Percentiles rank a stretch among this genome's conserved stretches.
phyloP scores from a whole-genome alignment of 73 alveolate species.

The Durusdinium trenchii region DNA sequence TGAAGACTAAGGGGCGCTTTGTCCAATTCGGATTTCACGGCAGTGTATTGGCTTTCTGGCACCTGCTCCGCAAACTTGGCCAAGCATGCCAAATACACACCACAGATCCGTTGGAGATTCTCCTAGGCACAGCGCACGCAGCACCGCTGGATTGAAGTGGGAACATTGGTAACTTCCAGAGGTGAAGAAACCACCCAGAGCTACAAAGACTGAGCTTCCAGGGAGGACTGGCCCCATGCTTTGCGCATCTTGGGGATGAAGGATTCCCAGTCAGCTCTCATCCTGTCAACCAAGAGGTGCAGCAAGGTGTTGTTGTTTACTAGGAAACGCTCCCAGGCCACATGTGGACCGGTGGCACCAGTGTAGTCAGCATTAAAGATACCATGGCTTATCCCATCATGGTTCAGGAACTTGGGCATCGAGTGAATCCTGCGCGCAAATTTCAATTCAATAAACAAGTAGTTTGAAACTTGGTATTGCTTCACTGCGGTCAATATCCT shows the following conservation, averaged over 20 bases:
- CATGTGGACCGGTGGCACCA: background rate
- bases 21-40: background rate
- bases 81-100: background rate
- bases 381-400: background rate
- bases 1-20: background rate
- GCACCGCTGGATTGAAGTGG: background rate
- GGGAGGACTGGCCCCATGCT: background rate
- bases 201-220: background rate
- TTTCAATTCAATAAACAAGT: background rate
- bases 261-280: background rate
- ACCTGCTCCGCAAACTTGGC: background rate
- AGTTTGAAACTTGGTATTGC: background rate
- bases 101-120: background rate
- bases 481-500: background rate
- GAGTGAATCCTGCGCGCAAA: background rate
- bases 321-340: background rate
- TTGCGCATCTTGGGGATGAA: slow-evolving; percentile 11
- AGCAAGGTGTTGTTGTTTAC: background rate
- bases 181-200: background rate
- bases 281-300: background rate
- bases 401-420: background rate
- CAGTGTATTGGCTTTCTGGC: background rate
- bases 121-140: background rate
- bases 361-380: background rate
- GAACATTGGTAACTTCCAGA: background rate